phyloP scores from a whole-genome alignment of 2,329 filamentous ascomycete species.

The Monascus ruber region DNA sequence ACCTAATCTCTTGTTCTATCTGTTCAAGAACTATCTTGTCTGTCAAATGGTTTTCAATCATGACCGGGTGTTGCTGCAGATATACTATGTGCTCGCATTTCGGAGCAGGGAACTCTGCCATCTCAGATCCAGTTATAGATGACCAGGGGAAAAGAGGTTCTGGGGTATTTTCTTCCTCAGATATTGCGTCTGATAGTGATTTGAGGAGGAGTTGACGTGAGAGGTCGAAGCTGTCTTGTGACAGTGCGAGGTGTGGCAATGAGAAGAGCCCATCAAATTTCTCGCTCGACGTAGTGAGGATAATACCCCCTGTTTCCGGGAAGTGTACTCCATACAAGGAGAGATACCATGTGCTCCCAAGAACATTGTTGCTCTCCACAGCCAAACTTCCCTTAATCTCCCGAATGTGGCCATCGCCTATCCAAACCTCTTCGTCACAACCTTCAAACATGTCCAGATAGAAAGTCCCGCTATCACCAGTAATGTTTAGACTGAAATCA shows the following conservation, averaged over 20 bases:
- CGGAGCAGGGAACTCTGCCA: constrained; percentile 44
- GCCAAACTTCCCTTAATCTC: constrained; percentile 59
- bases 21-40: constrained; percentile 32
- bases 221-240: constrained; percentile 42
- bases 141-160: constrained; percentile 61
- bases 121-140: constrained; percentile 47
- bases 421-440: constrained; percentile 23
- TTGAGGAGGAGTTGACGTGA: constrained; percentile 57
- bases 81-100: constrained; percentile 87
- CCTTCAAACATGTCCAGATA: constrained; percentile 55
- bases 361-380: constrained; percentile 58
- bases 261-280: constrained; percentile 90
- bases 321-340: constrained; percentile 77
- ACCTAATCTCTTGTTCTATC: constrained; percentile 49
- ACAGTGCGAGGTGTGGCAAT: constrained; percentile 68
- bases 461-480: constrained; percentile 58
- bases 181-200: constrained; percentile 57
- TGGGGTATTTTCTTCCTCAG: constrained; percentile 48
- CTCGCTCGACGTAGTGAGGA: constrained; percentile 82
- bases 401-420: constrained; percentile 46
- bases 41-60: constrained; percentile 16
- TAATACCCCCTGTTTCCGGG: constrained; percentile 62
- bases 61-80: constrained; percentile 50
- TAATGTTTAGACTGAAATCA: constrained; percentile 71
- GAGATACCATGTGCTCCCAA: constrained; percentile 68